Evolutionary conservation across 495 filamentous ascomycete genomes (phyloP), one percentile per base, ranked within the genome.

Genomic region (Aspergillus nidulans): DNA sequence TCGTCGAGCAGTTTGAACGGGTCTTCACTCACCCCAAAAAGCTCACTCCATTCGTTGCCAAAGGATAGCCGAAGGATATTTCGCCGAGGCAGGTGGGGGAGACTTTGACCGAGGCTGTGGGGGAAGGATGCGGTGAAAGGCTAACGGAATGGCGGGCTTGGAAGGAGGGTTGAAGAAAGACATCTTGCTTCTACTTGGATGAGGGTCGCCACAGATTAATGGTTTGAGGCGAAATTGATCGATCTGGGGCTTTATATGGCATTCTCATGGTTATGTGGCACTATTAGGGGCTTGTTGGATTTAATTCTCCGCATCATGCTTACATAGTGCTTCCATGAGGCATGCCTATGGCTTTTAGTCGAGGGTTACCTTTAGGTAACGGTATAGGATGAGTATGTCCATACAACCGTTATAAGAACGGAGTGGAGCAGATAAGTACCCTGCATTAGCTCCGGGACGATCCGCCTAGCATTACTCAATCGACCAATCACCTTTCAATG

Each of bases 1-100:
- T 41, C 25, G 40, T 59, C 57, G 7, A 59, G 51, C 1, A 59
- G 56, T 23, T 30, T 13, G 32, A 49, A 58, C 32, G 56, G 32
- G 10, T 44, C 45, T 16, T 53, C 49, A 16, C 52, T 53, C 6
- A n/a, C 19, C 0, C 54, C 54, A 25, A 56, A 50, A 1, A 43
- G 46, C 18, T 23, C 39, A 18, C 36, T 48, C 56, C 49, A 58
- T 28, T 36, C 41, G 21, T 42, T 49, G n/a, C 56, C 56, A 7
- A 53, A 21, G 23, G 28, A 45, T 7, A 58, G n/a, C 56, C 56
- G 13, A 53, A 21, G 23, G 28, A 45, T 7, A 58, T 58, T 23
- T 43, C 56, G 0, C 49, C 49, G 1, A 58, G 56, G 25, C 43
- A 53, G 6, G 53, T 18, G 4, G 56, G 56, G 6, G 40, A 46